phyloP scores from a whole-genome alignment of 2,329 filamentous ascomycete genomes.

The Fusarium sororula region DNA sequence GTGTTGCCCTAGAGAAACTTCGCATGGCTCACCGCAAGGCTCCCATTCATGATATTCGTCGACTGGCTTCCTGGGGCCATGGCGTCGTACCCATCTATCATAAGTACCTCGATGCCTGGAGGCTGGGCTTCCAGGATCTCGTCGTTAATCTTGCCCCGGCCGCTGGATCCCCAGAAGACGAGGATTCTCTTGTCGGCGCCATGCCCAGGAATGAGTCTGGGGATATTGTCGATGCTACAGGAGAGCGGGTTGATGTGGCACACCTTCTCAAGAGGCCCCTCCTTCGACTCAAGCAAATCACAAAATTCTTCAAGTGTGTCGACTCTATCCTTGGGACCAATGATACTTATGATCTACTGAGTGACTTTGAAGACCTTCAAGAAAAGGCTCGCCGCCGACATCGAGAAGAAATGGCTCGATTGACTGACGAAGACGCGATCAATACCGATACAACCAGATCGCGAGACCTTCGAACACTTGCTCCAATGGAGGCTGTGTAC shows the following conservation, averaged over 20 bases:
- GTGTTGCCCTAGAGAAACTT: conserved; percentile 85
- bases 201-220: conserved; percentile 71
- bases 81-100: conserved; percentile 81
- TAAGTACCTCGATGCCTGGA: conserved; percentile 88
- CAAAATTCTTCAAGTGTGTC: conserved; percentile 80
- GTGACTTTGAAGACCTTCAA: conserved; percentile 75
- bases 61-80: conserved; percentile 83
- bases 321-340: conserved; percentile 63
- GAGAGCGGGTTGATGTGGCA: conserved; percentile 92
- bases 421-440: conserved; percentile 84
- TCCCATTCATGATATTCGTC: conserved; percentile 75
- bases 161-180: conserved; percentile 61
- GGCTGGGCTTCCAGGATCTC: conserved; percentile 92
- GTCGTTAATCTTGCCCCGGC: conserved; percentile 90
- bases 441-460: conserved; percentile 83
- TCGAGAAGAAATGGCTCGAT: conserved; percentile 74
- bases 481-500: conserved; percentile 72
- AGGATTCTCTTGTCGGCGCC: conserved; percentile 67
- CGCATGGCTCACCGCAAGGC: conserved; percentile 83
- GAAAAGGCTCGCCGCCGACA: conserved; percentile 75
- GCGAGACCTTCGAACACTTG: conserved; percentile 81
- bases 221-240: conserved; percentile 75
- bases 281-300: conserved; percentile 85
- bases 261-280: conserved; percentile 91
- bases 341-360: conserved; percentile 52